These are phyloP conservation scores for Lichtheimia hyalospora DNA, from an alignment of 371 early-diverging fungal genomes.

Conservation along the genomic window DNA sequence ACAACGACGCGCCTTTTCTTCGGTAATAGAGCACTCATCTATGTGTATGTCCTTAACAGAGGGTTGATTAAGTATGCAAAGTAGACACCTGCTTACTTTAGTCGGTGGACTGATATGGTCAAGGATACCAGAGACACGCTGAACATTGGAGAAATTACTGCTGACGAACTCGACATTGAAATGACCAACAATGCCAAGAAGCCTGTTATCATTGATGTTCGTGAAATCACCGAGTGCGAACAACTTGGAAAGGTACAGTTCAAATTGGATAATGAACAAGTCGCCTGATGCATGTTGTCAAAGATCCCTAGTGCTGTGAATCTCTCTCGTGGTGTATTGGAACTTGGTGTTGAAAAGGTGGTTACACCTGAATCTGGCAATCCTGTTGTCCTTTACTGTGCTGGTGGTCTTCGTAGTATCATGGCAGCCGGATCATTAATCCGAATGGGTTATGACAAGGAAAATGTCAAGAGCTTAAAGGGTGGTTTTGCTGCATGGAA, in stretches of 20 bases:
- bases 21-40: not conserved
- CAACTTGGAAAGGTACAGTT: slow-evolving; percentile 28
- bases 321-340: slow-evolving; percentile 28
- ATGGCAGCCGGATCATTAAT: slow-evolving; percentile 52
- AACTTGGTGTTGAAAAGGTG: slow-evolving; percentile 27
- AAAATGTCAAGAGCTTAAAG: slow-evolving; percentile 33
- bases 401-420: slow-evolving; percentile 54
- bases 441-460: slow-evolving; percentile 51
- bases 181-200: slow-evolving; percentile 8
- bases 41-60: not conserved
- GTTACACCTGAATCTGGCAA: slow-evolving; percentile 24
- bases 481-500: slow-evolving; percentile 34
- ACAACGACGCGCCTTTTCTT: not conserved
- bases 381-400: slow-evolving; percentile 56
- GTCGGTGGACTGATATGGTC: slow-evolving; percentile 33
- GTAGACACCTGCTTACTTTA: slow-evolving; percentile 8
- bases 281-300: not conserved
- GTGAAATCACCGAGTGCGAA: slow-evolving; percentile 21
- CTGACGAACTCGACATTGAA: slow-evolving; percentile 13
- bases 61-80: not conserved
- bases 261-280: too few species aligned
- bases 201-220: slow-evolving; percentile 29
- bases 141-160: slow-evolving; percentile 20
- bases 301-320: slow-evolving; percentile 32
- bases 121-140: slow-evolving; percentile 9